Evolutionary conservation across 148 eudicot species (phyloP).

Genomic region (Persicaria tinctoria): DNA sequence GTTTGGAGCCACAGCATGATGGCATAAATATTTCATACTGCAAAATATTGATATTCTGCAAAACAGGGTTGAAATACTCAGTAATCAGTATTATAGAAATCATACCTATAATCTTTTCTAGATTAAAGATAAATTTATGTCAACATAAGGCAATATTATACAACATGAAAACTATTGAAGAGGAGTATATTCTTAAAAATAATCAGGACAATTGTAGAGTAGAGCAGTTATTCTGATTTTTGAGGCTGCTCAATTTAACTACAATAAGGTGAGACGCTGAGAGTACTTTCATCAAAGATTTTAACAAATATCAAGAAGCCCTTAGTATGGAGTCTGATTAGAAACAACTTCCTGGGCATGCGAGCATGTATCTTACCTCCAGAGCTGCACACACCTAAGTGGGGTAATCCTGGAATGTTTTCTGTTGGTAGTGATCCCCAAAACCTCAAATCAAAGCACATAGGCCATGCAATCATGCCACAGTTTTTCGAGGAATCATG

Average conservation of each 20-base stretch:
- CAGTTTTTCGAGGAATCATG: not conserved
- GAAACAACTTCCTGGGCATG: not conserved
- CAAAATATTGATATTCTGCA: not conserved
- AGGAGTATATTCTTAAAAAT: not conserved
- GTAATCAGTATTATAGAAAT: not conserved
- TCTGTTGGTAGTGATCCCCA: not conserved
- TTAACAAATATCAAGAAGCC: not conserved
- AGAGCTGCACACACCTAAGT: constrained; percentile 4
- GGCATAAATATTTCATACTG: not conserved
- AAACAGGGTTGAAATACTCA: not conserved
- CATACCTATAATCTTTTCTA: not conserved
- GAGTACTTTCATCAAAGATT: not conserved
- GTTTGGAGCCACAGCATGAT: constrained; percentile 1
- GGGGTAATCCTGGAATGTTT: not conserved
- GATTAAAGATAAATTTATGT: not conserved
- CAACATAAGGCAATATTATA: not conserved
- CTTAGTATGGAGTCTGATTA: not conserved
- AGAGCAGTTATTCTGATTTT: not conserved
- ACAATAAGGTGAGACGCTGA: not conserved
- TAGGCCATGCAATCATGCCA: not conserved
- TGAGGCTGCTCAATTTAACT: not conserved
- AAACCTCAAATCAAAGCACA: not conserved
- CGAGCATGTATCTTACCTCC: not conserved
- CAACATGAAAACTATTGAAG: not conserved
- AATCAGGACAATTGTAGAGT: not conserved